Percentiles rank a stretch among this genome's conserved stretches.
Conservation (phyloP, 352 stramenopile species). For the Thraustotheca clavata region DNA sequence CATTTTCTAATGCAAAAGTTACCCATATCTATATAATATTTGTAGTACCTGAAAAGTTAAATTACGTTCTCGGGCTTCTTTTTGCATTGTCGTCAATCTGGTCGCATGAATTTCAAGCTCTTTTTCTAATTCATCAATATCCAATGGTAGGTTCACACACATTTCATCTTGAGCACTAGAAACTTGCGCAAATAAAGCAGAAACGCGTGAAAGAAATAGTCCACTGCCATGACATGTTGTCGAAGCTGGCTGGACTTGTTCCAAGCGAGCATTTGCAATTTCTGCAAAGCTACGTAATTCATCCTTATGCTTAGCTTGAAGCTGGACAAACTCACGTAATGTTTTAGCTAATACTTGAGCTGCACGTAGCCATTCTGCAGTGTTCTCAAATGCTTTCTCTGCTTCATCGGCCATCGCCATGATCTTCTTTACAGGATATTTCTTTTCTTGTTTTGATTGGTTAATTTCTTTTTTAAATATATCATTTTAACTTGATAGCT, state of each 20-base stretch:
- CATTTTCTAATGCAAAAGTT: not conserved
- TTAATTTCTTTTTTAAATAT: conserved; percentile 4
- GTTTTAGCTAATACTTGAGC: conserved; percentile 6
- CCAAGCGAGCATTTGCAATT: not conserved
- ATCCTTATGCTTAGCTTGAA: conserved; percentile 19
- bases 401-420: not conserved
- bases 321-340: conserved; percentile 6
- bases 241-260: not conserved
- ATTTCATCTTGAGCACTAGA: conserved; percentile 14
- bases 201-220: conserved; percentile 3
- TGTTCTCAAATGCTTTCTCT: not conserved
- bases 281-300: conserved; percentile 10
- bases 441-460: not conserved
- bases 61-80: not conserved
- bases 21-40: not conserved
- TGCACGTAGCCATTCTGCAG: conserved; percentile 14
- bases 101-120: conserved; percentile 1
- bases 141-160: conserved; percentile 14
- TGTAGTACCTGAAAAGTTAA: not conserved
- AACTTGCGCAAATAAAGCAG: conserved; percentile 12
- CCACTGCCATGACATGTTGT: conserved; percentile 2
- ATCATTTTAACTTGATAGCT: conserved; percentile 7
- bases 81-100: not conserved
- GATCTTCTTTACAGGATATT: not conserved
- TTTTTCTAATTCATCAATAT: conserved; percentile 16